Evolutionary conservation across 768 basidiomycete species (phyloP), one percentile per base, ranked within the genome.

Genomic region (Russula earlei): DNA sequence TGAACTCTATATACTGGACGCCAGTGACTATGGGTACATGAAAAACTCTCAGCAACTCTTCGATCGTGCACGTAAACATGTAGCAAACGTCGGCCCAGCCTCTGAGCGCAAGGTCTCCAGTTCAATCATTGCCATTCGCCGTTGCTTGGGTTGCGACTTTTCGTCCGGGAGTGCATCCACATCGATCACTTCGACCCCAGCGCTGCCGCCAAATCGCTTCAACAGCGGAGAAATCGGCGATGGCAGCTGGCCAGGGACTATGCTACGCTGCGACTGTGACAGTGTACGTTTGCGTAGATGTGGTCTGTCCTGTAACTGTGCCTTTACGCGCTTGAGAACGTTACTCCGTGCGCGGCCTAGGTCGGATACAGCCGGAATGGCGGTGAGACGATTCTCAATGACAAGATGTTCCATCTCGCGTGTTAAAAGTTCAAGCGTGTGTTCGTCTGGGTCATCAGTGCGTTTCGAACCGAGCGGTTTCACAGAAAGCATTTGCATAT

Each of bases 351-450:
- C 61, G 3, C 49, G 47, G 8, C 54, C 61, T 15, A 62, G n/a
- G 25, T 62, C 61, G 11, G 59, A 61, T 19, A 31, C 40, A 19
- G 52, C 42, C 17, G 52, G 59, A 5, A 31, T n/a, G 2, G 40
- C 10, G 15, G 57, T n/a, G 12, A 62, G 59, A 19, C 48, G 37
- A 19, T 52, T 55, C 40, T 62, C 62, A 24, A 62, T 56, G 45
- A 61, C 46, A 14, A 61, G 55, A 15, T 56, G 48, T 29, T 62
- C 60, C 62, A 62, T 62, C 42, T 61, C 62, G 34, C n/a, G 55
- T n/a, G 62, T 61, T 25, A 62, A 55, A 11, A 52, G 34, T 31
- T 53, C 42, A 1, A 62, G 34, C 14, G 62, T 54, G 25, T 52
- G 44, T 17, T 56, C 59, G 27, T 62, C 62, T 12, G 34, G 47